Evolutionary conservation across 2,329 filamentous ascomycete genomes (phyloP).

Genomic region (Colletotrichum godetiae): DNA sequence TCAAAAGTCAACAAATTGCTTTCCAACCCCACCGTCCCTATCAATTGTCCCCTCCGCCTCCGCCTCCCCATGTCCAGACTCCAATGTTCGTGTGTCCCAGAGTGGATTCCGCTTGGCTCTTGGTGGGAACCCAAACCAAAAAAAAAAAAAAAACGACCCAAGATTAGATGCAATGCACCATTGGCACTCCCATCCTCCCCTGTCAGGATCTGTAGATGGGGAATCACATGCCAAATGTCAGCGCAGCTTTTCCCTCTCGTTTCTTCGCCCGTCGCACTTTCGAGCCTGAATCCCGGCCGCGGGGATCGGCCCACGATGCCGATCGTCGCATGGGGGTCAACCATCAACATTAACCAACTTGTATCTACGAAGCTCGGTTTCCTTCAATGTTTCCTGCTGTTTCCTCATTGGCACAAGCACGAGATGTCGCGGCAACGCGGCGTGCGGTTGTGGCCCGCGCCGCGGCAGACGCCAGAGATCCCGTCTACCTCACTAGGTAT

Average conservation of each 20-base stretch:
- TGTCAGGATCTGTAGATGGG: constrained; percentile 1
- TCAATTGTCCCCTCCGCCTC: neutral
- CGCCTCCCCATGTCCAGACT: neutral
- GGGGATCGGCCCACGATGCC: neutral
- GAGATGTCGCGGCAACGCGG: constrained; percentile 1
- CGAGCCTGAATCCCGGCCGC: neutral
- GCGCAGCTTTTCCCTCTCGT: neutral
- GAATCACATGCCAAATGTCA: constrained; percentile 30
- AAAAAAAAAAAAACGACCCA: constrained; percentile 1
- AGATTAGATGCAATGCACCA: constrained; percentile 16
- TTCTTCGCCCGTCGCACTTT: neutral
- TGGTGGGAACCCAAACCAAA: constrained; percentile 1
- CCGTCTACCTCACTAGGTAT: neutral
- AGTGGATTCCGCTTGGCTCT: constrained; percentile 3
- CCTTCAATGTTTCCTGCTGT: neutral
- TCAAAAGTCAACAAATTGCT: constrained; percentile 22
- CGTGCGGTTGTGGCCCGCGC: constrained; percentile 1
- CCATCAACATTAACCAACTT: neutral
- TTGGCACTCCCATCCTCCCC: constrained; percentile 3
- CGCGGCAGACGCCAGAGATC: neutral
- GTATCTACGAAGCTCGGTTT: too few species aligned
- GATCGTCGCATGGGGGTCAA: constrained; percentile 23
- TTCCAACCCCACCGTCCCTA: neutral
- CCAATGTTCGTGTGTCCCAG: neutral
- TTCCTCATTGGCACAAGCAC: constrained; percentile 4